Base-by-base conservation (phyloP, 2,329 filamentous ascomycete species). In the Talaromyces piceae region DNA sequence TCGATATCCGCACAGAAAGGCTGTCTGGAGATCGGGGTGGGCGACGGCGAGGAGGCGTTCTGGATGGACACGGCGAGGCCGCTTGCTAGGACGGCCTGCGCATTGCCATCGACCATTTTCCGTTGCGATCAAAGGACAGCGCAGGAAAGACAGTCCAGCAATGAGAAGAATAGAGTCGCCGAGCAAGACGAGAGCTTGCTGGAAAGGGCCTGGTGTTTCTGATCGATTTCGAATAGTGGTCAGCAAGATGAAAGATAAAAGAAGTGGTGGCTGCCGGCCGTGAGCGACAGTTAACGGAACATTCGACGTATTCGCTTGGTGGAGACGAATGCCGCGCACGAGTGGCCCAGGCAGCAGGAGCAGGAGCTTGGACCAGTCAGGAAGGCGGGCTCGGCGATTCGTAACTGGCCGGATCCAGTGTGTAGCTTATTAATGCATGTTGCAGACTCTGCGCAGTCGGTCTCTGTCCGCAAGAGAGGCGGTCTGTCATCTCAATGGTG, bases 1-100 rank as follows among this genome's bases (percentile, higher is more conserved):
- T 97, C 91, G 50, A 78, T 76, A 71, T 95, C 93, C 67, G 86
- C 82, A 73, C 91, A 97, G 69, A 96, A 76, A 52, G 88, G 83
- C 67, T 94, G 87, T 53, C 59, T 60, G 41, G 54, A 53, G 60
- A 58, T 54, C 62, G 62, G 39, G 28, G 26, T 26, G 31, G 51
- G 47, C 45, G 31, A 45, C 54, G 54, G 58, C 56, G 51, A 59
- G 49, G 48, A 30, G 28, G 49, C 31, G 44, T 45, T 47, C 47
- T 26, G 20, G 53, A 45, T 41, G 27, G 33, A 28, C 25, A 53
- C 43, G 20, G 52, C 56, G 45, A 54, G 50, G 57, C 55, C 56
- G 53, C 53, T 54, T 45, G 41, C 52, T 54, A 61, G 49, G 50
- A 60, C 56, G 52, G 55, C 53, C 51, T 62, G 60, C 16, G 51